Evolutionary conservation across 352 stramenopile genomes (phyloP).

Genomic region (Globisporangium apiculatum): DNA sequence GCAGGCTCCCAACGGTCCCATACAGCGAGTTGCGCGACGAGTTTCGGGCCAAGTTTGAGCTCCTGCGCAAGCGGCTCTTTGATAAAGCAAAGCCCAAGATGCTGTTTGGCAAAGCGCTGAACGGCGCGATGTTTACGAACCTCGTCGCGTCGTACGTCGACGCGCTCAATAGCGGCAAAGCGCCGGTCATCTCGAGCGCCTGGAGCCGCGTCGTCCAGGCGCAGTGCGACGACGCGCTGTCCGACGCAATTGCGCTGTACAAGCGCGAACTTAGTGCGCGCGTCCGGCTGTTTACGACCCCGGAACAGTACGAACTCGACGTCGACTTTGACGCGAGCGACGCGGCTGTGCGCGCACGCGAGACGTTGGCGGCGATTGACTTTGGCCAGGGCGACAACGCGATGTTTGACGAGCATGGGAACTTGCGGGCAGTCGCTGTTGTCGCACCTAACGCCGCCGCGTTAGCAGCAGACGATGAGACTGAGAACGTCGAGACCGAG

Average conservation of each 20-base stretch:
- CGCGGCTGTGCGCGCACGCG: slow-evolving; percentile 9
- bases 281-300: slow-evolving; percentile 40
- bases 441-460: slow-evolving; percentile 8
- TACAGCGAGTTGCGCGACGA: slow-evolving; percentile 76
- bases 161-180: slow-evolving; percentile 83
- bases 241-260: slow-evolving; percentile 74
- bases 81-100: slow-evolving; percentile 80
- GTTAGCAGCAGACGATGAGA: slow-evolving; percentile 21
- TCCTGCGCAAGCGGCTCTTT: slow-evolving; percentile 59
- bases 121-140: slow-evolving; percentile 84
- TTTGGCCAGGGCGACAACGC: slow-evolving; percentile 44
- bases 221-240: slow-evolving; percentile 76
- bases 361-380: slow-evolving; percentile 35
- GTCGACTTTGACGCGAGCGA: slow-evolving; percentile 24
- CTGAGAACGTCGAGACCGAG: slow-evolving; percentile 27
- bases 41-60: slow-evolving; percentile 72
- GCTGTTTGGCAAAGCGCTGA: slow-evolving; percentile 79
- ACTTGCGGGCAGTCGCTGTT: slow-evolving; percentile 40
- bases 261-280: slow-evolving; percentile 51
- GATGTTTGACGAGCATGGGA: slow-evolving; percentile 77
- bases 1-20: slow-evolving; percentile 55
- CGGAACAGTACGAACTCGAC: slow-evolving; percentile 54
- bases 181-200: slow-evolving; percentile 83
- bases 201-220: slow-evolving; percentile 86
- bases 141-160: slow-evolving; percentile 78